Evolutionary conservation across 2,329 filamentous ascomycete species (phyloP).

Genomic region (Diaporthe australafricana): DNA sequence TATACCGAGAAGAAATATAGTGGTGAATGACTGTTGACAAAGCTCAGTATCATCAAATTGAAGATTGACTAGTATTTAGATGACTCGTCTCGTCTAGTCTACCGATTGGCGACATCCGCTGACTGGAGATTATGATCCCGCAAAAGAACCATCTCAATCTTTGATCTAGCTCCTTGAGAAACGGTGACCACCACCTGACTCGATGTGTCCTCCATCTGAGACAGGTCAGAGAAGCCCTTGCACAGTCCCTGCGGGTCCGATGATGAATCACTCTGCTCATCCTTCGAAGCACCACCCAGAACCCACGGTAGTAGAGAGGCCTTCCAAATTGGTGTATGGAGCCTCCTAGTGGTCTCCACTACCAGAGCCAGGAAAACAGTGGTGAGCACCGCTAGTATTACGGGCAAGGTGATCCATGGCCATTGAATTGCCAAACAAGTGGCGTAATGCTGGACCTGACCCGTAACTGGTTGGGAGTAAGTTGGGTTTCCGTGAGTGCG

Average conservation of each 20-base stretch:
- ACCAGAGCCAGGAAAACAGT: background rate
- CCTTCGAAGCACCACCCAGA: background rate
- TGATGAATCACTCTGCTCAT: background rate
- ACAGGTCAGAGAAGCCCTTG: background rate
- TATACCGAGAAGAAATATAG: too few species aligned
- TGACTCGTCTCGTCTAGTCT: too few species aligned
- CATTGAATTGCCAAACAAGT: background rate
- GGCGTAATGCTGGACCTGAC: background rate
- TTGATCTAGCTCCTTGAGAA: background rate
- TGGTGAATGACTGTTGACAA: too few species aligned
- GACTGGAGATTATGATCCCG: background rate
- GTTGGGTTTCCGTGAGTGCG: background rate
- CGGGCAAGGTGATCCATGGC: background rate
- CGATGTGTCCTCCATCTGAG: background rate
- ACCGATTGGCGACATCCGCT: too few species aligned
- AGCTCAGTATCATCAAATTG: too few species aligned
- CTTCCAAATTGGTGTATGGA: background rate
- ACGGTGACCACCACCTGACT: background rate
- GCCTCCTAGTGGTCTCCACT: background rate
- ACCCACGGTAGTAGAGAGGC: background rate
- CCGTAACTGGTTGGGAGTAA: background rate
- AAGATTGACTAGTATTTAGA: too few species aligned
- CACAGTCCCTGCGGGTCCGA: fast-evolving
- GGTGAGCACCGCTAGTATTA: background rate
- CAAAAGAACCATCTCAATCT: background rate